phyloP scores from a whole-genome alignment of 257 asterid species.

The Thymus quinquecostatus region DNA sequence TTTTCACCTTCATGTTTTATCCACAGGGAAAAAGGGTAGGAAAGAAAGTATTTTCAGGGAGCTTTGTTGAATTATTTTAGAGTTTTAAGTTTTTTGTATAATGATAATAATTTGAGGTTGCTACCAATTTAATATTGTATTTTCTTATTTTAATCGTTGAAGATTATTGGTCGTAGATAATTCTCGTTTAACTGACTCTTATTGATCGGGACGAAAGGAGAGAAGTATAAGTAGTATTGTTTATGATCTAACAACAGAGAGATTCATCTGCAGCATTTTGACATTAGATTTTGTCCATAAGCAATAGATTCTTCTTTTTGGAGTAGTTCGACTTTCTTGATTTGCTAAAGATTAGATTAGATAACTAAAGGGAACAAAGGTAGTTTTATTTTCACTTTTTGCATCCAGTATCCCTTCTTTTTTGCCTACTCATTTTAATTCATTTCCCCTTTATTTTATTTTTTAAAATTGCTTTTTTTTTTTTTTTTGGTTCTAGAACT shows the following conservation, averaged over 20 bases:
- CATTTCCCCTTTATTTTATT: not conserved
- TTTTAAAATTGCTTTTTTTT: not conserved
- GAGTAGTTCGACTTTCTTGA: slow-evolving; percentile 31
- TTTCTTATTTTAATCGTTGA: too few species aligned
- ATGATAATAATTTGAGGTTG: too few species aligned
- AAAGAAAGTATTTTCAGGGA: not conserved
- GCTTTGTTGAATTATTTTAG: not conserved
- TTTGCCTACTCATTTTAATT: slow-evolving; percentile 7
- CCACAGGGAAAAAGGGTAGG: slow-evolving; percentile 5
- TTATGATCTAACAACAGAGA: not conserved
- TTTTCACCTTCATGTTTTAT: not conserved
- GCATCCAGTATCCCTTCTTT: slow-evolving; percentile 9
- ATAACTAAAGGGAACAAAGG: slow-evolving; percentile 27
- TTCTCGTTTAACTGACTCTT: too few species aligned
- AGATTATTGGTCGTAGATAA: too few species aligned
- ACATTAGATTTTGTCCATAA: slow-evolving; percentile 21
- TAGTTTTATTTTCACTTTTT: slow-evolving; percentile 26
- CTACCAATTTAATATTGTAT: too few species aligned
- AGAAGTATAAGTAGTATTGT: too few species aligned
- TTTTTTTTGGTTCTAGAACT: too few species aligned
- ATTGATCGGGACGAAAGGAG: too few species aligned
- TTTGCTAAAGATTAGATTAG: slow-evolving; percentile 27
- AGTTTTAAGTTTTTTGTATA: not conserved
- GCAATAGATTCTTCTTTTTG: slow-evolving; percentile 26
- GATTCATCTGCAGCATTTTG: slow-evolving; percentile 16